Percentiles rank a stretch among this genome's conserved stretches.
Conservation (phyloP, 1,284 basidiomycete species). For the Athelia sp. region DNA sequence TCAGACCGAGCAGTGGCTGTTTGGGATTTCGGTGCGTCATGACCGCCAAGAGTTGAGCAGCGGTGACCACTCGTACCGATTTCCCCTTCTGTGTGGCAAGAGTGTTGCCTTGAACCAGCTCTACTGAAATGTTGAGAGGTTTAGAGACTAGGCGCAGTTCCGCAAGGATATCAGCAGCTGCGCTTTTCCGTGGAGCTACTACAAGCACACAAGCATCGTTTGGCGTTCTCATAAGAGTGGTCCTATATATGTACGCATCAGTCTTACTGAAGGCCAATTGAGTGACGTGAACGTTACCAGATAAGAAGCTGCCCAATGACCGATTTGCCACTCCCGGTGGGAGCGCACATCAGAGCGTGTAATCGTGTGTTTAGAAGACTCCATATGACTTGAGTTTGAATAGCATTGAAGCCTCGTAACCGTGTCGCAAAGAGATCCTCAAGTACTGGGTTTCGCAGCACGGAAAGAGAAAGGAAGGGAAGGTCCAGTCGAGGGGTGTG, state of each 20-base stretch:
- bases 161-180: slow-evolving; percentile 43
- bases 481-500: slow-evolving; percentile 75
- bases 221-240: slow-evolving; percentile 34
- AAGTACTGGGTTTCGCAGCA: slow-evolving; percentile 45
- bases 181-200: slow-evolving; percentile 46
- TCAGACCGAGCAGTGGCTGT: slow-evolving; percentile 38
- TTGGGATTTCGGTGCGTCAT: slow-evolving; percentile 28
- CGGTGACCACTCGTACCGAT: slow-evolving; percentile 51
- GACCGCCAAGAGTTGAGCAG: slow-evolving; percentile 41
- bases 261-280: slow-evolving; percentile 2
- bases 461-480: slow-evolving; percentile 68
- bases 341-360: slow-evolving; percentile 80
- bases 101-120: slow-evolving; percentile 26
- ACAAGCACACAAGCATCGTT: slow-evolving; percentile 48
- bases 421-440: slow-evolving; percentile 41
- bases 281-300: slow-evolving; percentile 43
- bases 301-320: slow-evolving; percentile 65
- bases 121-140: slow-evolving; percentile 39
- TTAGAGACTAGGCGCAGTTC: slow-evolving; percentile 40
- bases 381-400: slow-evolving; percentile 93
- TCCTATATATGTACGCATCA: slow-evolving; percentile 33
- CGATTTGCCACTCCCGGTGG: slow-evolving; percentile 81
- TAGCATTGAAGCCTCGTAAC: slow-evolving; percentile 67
- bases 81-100: slow-evolving; percentile 31
- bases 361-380: slow-evolving; percentile 65